phyloP scores from a whole-genome alignment of 352 stramenopile species.

The Globisporangium paroecandrum region DNA sequence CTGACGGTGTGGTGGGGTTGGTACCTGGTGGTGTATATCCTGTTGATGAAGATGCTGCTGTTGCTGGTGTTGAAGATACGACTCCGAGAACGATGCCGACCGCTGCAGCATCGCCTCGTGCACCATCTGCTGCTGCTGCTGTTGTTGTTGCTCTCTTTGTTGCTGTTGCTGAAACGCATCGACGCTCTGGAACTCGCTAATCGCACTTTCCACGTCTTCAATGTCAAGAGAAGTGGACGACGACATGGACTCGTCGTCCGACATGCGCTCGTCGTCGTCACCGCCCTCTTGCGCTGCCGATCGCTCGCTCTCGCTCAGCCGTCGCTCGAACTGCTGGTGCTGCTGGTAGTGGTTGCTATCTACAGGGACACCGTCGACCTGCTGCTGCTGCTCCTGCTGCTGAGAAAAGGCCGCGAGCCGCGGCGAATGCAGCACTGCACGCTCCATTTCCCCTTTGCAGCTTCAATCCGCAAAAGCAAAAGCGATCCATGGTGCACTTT shows the following conservation, averaged over 20 bases:
- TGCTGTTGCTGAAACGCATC: neutral
- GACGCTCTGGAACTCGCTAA: neutral
- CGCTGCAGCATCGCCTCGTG: neutral
- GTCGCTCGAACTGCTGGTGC: neutral
- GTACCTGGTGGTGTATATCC: neutral
- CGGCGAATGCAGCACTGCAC: neutral
- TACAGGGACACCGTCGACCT: neutral
- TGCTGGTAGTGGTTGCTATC: neutral
- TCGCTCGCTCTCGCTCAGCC: conserved; percentile 12
- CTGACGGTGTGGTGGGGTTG: neutral
- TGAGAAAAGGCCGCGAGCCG: neutral
- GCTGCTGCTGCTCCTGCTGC: neutral
- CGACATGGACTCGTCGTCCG: conserved; percentile 59
- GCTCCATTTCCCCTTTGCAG: conserved; percentile 1
- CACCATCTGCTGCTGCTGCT: conserved; percentile 1
- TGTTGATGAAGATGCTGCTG: neutral
- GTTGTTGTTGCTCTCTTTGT: neutral
- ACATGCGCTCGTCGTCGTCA: conserved; percentile 48
- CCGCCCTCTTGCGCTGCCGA: conserved; percentile 5
- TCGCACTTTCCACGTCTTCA: conserved; percentile 20
- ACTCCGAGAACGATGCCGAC: conserved; percentile 11
- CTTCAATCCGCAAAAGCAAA: neutral
- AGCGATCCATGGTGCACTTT: neutral
- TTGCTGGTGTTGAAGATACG: conserved; percentile 9
- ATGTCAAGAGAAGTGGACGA: conserved; percentile 44